A percentile compares a stretch with the other conserved stretches of the same genome.
These are phyloP conservation scores for Trametes punicea DNA, from an alignment of 768 basidiomycete genomes.

Conservation along the genomic window DNA sequence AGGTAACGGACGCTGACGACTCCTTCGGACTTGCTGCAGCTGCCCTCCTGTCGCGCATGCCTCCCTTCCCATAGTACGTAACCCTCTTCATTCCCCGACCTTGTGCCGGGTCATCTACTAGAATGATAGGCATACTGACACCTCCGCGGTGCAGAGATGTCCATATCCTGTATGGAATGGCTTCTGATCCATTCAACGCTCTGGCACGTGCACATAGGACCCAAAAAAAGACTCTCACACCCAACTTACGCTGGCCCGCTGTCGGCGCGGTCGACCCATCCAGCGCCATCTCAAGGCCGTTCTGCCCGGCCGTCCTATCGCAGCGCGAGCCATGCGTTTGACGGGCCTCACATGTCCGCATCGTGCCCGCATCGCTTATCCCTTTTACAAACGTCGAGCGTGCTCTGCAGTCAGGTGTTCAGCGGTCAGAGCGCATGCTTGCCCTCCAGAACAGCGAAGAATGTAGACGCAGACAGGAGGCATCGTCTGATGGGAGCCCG, in stretches of 20 bases:
- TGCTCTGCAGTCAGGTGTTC: conserved; percentile 2
- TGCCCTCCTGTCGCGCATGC: background rate
- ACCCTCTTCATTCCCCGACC: background rate
- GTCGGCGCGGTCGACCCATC: background rate
- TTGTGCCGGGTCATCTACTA: background rate
- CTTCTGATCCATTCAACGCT: background rate
- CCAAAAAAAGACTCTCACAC: background rate
- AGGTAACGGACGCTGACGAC: conserved; percentile 7
- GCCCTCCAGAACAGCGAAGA: background rate
- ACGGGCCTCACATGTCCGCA: conserved; percentile 8
- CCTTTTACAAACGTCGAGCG: background rate
- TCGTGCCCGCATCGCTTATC: conserved; percentile 1
- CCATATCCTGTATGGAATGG: background rate
- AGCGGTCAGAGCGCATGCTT: too few relatives aligned
- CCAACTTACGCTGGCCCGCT: background rate
- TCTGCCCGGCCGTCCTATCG: conserved; percentile 1
- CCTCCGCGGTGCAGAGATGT: background rate
- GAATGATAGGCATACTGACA: background rate
- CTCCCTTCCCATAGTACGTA: background rate
- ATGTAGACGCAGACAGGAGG: background rate
- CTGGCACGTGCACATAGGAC: conserved; percentile 6
- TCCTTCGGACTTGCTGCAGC: background rate
- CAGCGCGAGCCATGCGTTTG: background rate
- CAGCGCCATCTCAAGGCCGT: conserved; percentile 4
- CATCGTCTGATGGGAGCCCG: background rate